Evolutionary conservation across 768 basidiomycete species (phyloP), one percentile per base, ranked within the genome.

Genomic region (Tricholoma sp.): DNA sequence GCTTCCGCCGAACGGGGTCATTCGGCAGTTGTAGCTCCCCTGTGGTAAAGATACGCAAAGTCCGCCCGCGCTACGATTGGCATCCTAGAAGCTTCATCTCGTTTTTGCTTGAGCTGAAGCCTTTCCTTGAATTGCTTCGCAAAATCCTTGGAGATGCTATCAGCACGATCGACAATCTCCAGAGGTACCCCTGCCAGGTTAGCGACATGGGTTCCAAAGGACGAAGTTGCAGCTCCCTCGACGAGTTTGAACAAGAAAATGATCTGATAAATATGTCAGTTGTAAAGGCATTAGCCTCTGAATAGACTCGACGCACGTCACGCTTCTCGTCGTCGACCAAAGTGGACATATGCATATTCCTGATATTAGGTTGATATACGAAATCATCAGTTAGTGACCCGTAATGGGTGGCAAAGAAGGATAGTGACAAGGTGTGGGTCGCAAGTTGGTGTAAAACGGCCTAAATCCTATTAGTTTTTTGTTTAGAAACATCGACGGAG

Each of bases 361-460:
- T 79, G 62, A 98, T 90, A 65, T 95, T 97, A 1, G 91, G 89
- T 65, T 95, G 92, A 63, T 93, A 92, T 2, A 81, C 80, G 68
- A 89, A 98, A 67, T 98, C 96, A 63, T 97, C 92, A 7, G 96
- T 97, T 42, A 98, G 77, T 1, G 94, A 91, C 3, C 94, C 94
- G 62, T 98, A 99, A 71, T 99, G 97, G 0, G 97, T 99, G 34
- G 97, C 96, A 65, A 99, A 99, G 77, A 98, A 97, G 1, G 91
- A 88, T 28, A 98, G 74, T 10, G 95, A 88, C 4, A 97, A 75
- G 0, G 92, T 94, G 64, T 92, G 91, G 0, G 95, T 97, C 1
- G 97, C 93, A 13, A 99, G 80, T 66, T 96, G 85, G 68, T 99
- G 97, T 17, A 98, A 71, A 12, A 98, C 97, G 9, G 96, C 91